Base-by-base conservation (phyloP, 176 grass and related monocot species). In the Hsuehochloa calcarea region DNA sequence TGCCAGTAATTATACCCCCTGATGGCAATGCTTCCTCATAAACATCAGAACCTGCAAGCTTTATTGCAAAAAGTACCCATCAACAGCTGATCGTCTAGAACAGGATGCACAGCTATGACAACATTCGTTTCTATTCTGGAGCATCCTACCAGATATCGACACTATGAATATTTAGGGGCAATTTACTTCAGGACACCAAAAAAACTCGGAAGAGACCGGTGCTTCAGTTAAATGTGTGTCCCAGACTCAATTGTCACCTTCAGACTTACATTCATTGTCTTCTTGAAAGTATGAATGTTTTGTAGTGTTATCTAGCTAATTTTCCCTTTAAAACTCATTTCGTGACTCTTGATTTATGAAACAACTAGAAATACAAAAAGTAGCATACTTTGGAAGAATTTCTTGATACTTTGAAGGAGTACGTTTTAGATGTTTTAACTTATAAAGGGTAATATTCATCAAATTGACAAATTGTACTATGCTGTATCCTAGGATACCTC, bases 21-120 rank as follows among this genome's bases (percentile, higher is more conserved):
- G 96, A 98, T 72, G 96, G 93, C 72, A 98, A 91, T 77, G 91
- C 38, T 87, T 98, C 96, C 50, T 89, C 93, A 41, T 98, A 98
- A 75, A 98, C 91, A 66, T 95, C 91, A 78, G 81, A 89, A 5
- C 93, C 93, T 87, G 96, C 96, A 90, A 98, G 96, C 96, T 98
- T 91, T 73, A 88, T 69, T 14, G 51, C 5, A 85, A 82, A 80
- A 83, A 22, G 19, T 52, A 61, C 22, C 49, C 26, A 84, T 81
- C 75, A 89, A 26, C n/a, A 80, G 3, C 47, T 77, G 54, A 84
- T 74, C 44, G 19, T 75, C 6, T 10, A 83, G 62, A 83, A 70
- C 46, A 78, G 79, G 34, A 31, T 41, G 62, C 37, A 72, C 29
- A 55, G 4, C 1, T 80, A 62, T 38, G 10, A 59, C 14, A 77